Base-by-base conservation (phyloP, 2,329 filamentous ascomycete genomes). In the Tolypocladium nubicola region DNA sequence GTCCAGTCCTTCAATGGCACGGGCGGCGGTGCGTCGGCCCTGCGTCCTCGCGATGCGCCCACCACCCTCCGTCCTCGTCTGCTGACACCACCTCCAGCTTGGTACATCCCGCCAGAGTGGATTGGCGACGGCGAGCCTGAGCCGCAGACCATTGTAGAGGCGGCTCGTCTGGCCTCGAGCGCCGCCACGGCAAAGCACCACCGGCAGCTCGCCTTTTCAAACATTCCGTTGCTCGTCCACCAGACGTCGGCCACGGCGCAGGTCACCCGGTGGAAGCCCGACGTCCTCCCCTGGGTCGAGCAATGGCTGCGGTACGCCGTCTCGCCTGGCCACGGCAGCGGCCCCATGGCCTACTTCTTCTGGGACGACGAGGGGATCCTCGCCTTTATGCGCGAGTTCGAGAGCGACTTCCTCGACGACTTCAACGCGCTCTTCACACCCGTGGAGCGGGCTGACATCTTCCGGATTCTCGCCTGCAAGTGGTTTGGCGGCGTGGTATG, bases 191-290 rank as follows among this genome's bases (percentile, higher is more conserved):
- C 52, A 9, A 47, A 52, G 2, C 52, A 53, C 33, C 54, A 61
- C 11, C 59, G 64, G 37, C 61, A 60, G 50, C 45, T 63, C 1
- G 54, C 60, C 33, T 62, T 59, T 54, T 65, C 64, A 52, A 64
- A 61, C n/a, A 65, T 66, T n/a, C 64, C 64, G 7, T 55, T 65
- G 9, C 55, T 66, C 23, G 59, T 65, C 21, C 64, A 66, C 52
- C 64, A 66, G 38, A 66, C 63, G 11, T 63, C 59, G 41, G 60
- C 60, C 21, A 56, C 62, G 1, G 57, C 63, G 49, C 54, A 59
- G 6, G 30, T 62, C 38, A 52, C 58, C 30, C 49, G 55, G 19
- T 58, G 64, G 62, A 63, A 64, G 26, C 43, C 57, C 30, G 52
- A 60, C 10, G 41, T 65, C 6, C 54, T 66, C 5, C 55, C 56